phyloP scores from a whole-genome alignment of 192 early-diverging fungal species.

The Coemansia sp. region DNA sequence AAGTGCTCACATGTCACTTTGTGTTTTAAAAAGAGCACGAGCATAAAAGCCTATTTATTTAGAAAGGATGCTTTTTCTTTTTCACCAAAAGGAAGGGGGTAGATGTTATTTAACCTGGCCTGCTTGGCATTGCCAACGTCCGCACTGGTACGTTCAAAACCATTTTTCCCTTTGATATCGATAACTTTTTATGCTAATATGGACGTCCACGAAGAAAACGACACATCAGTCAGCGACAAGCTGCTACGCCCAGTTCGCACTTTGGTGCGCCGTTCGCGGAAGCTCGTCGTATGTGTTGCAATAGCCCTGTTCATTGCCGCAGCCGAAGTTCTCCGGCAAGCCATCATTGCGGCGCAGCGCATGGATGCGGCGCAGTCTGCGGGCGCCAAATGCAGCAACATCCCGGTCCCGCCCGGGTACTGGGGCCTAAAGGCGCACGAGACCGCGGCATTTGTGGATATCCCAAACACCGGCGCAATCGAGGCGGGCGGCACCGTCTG shows the following conservation, averaged over 20 bases:
- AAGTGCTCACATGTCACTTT: no score
- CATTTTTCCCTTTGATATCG: neutral
- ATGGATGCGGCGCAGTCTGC: no score
- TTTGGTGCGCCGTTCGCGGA: neutral
- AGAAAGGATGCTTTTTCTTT: neutral
- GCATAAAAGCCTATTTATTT: no score
- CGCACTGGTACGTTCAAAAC: no score
- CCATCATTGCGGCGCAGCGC: no score
- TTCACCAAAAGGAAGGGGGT: neutral
- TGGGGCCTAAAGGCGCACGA: neutral
- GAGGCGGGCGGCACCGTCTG: constrained; percentile 34
- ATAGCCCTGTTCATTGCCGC: neutral
- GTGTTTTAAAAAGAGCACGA: no score
- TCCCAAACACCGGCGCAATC: constrained; percentile 2
- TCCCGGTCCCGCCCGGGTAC: constrained; percentile 11
- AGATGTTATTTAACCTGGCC: no score
- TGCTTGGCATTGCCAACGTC: no score
- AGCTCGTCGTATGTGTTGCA: neutral
- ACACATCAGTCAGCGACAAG: neutral
- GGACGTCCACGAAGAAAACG: neutral
- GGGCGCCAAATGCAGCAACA: constrained; percentile 5
- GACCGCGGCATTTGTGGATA: constrained; percentile 13
- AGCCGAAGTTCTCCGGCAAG: neutral
- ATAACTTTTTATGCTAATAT: neutral
- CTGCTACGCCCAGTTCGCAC: no score